A percentile compares a stretch with the other conserved stretches of the same genome.
Evolutionary conservation across 2,329 filamentous ascomycete genomes (phyloP).

Genomic region (Fusarium vanettenii): DNA sequence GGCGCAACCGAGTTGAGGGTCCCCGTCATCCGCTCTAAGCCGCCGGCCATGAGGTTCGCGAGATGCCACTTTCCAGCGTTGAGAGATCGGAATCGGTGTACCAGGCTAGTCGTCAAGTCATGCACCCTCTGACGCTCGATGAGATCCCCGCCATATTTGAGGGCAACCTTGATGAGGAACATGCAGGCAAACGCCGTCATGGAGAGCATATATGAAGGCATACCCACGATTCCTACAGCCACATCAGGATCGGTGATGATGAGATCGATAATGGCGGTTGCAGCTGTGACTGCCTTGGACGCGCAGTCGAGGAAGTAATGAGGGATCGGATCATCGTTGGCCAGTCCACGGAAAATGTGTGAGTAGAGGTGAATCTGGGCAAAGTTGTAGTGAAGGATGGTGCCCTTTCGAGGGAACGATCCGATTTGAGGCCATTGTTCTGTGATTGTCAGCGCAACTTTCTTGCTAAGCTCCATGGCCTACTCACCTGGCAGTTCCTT

Average conservation of each 20-base stretch:
- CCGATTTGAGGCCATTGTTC: slow-evolving; percentile 55
- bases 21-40: slow-evolving; percentile 55
- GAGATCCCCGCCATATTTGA: slow-evolving; percentile 56
- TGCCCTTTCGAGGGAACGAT: slow-evolving; percentile 54
- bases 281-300: slow-evolving; percentile 50
- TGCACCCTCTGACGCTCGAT: slow-evolving; percentile 54
- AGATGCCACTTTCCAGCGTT: slow-evolving; percentile 59
- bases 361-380: slow-evolving; percentile 57
- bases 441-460: slow-evolving; percentile 13
- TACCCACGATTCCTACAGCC: slow-evolving; percentile 53
- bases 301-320: slow-evolving; percentile 51
- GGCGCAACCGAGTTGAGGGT: slow-evolving; percentile 21
- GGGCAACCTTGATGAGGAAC: slow-evolving; percentile 61
- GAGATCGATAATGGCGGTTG: slow-evolving; percentile 57
- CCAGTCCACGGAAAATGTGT: slow-evolving; percentile 53
- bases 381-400: slow-evolving; percentile 55
- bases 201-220: slow-evolving; percentile 63
- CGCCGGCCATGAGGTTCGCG: slow-evolving; percentile 60
- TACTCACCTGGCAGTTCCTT: slow-evolving; percentile 46
- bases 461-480: fast-evolving
- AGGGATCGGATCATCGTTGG: slow-evolving; percentile 48
- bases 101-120: slow-evolving; percentile 53
- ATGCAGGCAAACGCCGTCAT: slow-evolving; percentile 66
- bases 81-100: slow-evolving; percentile 54
- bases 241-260: slow-evolving; percentile 57